Base-by-base conservation (phyloP, 345 rosid genomes). In the Sapria himalayana region DNA sequence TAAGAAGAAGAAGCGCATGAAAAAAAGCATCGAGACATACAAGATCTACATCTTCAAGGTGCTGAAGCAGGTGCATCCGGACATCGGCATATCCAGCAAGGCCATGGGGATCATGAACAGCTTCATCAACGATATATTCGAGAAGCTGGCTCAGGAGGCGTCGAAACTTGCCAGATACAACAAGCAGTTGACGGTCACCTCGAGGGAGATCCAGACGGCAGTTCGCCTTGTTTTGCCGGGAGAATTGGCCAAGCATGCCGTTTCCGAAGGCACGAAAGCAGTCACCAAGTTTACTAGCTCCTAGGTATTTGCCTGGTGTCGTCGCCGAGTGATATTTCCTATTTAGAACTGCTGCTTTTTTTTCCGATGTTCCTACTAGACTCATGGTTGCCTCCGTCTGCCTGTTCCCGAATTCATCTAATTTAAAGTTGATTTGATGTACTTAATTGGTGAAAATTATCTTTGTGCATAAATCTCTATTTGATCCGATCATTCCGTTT, bases 51-150 rank as follows among this genome's bases (percentile, higher is more conserved):
- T 74, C 29, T 74, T 74, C 61, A 73, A 73, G 64, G 73, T 73
- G 10, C 39, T 72, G 41, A 72, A 72, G 39, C 80, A 72, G 58
- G 75, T 72, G 0, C 75, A 72, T 15, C 75, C 75, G 0, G 80
- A 63, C 9, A 69, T 72, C 19, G 79, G 85, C 14, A 60, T 72
- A 43, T 72, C 76, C 4, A 73, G 84, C 45, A 71, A 75, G 51
- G 84, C 79, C 0, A 75, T 75, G 80, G 85, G 76, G 16, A 75
- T 72, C 25, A 72, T 75, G 85, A 75, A 76, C 61, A 76, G 76
- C 45, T 72, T 76, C 49, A 71, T 75, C 54, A 75, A 75, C 27
- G 84, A 74, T 9, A 71, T 76, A 0, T 76, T 76, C 42, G 77
- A 76, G 74, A 76, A 76, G 21, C 66, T 76, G 22, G 80, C 77